These are phyloP conservation scores for Vigna radiata DNA, from an alignment of 306 rosid species.

Conservation along the genomic window DNA sequence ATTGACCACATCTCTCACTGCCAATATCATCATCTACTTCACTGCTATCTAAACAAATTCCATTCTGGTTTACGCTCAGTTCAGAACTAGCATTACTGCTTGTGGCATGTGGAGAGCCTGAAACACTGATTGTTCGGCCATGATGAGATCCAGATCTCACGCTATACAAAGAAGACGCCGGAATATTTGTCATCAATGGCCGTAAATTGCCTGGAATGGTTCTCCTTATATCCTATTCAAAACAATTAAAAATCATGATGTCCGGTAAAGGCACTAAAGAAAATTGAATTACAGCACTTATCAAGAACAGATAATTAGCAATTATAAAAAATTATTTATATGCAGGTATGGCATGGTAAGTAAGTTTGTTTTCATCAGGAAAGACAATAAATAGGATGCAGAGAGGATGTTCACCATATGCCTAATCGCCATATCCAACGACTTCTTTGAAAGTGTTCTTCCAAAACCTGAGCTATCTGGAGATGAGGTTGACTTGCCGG, in stretches of 20 bases:
- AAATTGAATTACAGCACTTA: slow-evolving; percentile 11
- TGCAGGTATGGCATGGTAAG: slow-evolving; percentile 13
- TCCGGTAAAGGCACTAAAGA: too few relatives aligned
- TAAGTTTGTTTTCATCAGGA: slow-evolving; percentile 24
- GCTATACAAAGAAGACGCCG: slow-evolving; percentile 95
- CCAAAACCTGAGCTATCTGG: slow-evolving; percentile 95
- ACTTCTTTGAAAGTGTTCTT: slow-evolving; percentile 93
- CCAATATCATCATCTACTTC: slow-evolving; percentile 81
- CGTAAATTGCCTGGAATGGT: slow-evolving; percentile 86
- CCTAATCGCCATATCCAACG: slow-evolving; percentile 97
- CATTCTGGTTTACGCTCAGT: slow-evolving; percentile 91
- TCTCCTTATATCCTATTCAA: slow-evolving; percentile 87
- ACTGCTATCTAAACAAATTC: slow-evolving; percentile 73
- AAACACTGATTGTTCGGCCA: slow-evolving; percentile 81
- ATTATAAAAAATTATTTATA: slow-evolving; percentile 15
- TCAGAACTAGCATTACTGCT: slow-evolving; percentile 98
- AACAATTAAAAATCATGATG: slow-evolving; percentile 20
- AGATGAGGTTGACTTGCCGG: slow-evolving; percentile 82
- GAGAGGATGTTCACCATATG: slow-evolving; percentile 76
- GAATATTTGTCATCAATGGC: slow-evolving; percentile 95
- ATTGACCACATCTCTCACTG: slow-evolving; percentile 77
- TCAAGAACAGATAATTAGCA: neutral
- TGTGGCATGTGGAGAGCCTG: slow-evolving; percentile 91
- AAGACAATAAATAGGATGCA: slow-evolving; percentile 12
- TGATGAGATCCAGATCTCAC: slow-evolving; percentile 89